Conservation (phyloP, 176 grass and related monocot genomes). For the Guadua angustifolia region DNA sequence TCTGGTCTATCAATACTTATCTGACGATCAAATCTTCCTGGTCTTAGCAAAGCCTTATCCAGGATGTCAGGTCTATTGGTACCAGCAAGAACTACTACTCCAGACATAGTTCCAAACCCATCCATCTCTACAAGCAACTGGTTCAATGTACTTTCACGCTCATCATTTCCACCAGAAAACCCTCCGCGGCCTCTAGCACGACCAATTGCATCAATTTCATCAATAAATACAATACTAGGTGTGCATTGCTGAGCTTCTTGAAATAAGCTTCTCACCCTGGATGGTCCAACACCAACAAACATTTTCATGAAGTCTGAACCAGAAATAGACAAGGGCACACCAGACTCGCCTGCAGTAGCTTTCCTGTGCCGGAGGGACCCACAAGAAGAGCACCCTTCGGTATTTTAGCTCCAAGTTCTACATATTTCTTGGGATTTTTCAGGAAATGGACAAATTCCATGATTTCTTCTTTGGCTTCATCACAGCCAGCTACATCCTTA, state of each 20-base stretch:
- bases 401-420: conserved; percentile 92
- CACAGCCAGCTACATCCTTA: conserved; percentile 97
- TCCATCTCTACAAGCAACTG: conserved; percentile 98
- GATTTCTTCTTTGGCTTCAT: conserved; percentile 98
- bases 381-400: conserved; percentile 96
- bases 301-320: conserved; percentile 96
- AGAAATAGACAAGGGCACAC: conserved; percentile 84
- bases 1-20: conserved; percentile 93
- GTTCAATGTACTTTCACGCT: conserved; percentile 90
- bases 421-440: conserved; percentile 96
- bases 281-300: conserved; percentile 98
- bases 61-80: conserved; percentile 93
- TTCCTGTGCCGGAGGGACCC: conserved; percentile 82
- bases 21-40: conserved; percentile 94
- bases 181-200: conserved; percentile 77
- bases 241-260: conserved; percentile 82
- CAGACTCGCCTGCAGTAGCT: conserved; percentile 92
- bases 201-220: conserved; percentile 97
- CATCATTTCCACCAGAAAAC: conserved; percentile 64
- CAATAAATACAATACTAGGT: conserved; percentile 94
- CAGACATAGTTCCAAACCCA: conserved; percentile 86
- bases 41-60: conserved; percentile 91
- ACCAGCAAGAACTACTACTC: conserved; percentile 90
- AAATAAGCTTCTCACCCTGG: conserved; percentile 83
- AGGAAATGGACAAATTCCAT: conserved; percentile 99